phyloP scores from a whole-genome alignment of 805 yeast species.

The Cyberlindnera euphorbiae region DNA sequence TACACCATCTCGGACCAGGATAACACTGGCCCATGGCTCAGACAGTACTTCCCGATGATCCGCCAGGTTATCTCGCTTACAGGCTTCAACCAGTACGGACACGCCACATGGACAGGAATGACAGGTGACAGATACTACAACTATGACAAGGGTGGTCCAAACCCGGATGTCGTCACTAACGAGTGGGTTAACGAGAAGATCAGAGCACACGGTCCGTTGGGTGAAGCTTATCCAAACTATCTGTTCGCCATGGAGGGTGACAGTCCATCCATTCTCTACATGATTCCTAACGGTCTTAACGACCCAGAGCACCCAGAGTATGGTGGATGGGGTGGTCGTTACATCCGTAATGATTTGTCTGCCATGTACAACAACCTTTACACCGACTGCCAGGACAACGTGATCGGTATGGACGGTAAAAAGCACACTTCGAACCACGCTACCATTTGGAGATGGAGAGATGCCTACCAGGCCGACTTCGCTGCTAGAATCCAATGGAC shows the following conservation, averaged over 20 bases:
- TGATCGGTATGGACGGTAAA: slow-evolving; percentile 4
- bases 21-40: slow-evolving; percentile 30
- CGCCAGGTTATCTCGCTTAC: slow-evolving; percentile 26
- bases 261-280: slow-evolving; percentile 26
- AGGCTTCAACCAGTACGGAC: slow-evolving; percentile 28
- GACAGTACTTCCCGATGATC: slow-evolving; percentile 25
- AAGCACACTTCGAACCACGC: slow-evolving; percentile 25
- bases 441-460: slow-evolving; percentile 33
- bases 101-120: slow-evolving; percentile 29
- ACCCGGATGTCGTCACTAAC: slow-evolving; percentile 20
- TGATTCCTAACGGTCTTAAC: slow-evolving; percentile 29
- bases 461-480: slow-evolving; percentile 28
- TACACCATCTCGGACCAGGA: slow-evolving; percentile 32
- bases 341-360: slow-evolving; percentile 21
- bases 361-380: slow-evolving; percentile 18
- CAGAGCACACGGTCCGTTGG: slow-evolving; percentile 25
- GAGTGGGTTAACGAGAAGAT: slow-evolving; percentile 26
- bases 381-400: slow-evolving; percentile 24
- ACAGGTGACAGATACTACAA: slow-evolving; percentile 25
- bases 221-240: slow-evolving; percentile 24
- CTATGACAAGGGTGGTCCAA: slow-evolving; percentile 28
- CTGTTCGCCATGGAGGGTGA: slow-evolving; percentile 30
- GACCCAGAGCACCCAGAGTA: slow-evolving; percentile 27
- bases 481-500: slow-evolving; percentile 32
- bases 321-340: slow-evolving; percentile 36